A percentile compares a stretch with the other conserved stretches of the same genome.
phyloP scores from a whole-genome alignment of 306 rosid species.

The Purshia tridentata region DNA sequence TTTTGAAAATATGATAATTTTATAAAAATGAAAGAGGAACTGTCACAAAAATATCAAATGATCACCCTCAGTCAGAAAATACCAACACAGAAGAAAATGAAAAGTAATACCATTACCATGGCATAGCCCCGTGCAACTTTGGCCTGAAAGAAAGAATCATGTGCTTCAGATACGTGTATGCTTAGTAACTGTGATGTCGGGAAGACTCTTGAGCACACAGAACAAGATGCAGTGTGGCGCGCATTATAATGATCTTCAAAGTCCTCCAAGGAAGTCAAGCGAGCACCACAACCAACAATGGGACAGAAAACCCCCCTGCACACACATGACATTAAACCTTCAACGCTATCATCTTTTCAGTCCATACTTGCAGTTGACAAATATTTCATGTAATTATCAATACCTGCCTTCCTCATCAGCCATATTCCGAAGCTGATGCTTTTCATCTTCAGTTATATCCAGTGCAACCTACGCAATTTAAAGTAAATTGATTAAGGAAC shows the following conservation, averaged over 20 bases:
- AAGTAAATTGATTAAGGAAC: not conserved
- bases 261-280: slow-evolving; percentile 66
- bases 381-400: not conserved
- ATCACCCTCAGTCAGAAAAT: not conserved
- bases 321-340: not conserved
- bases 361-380: not conserved
- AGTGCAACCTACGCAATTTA: slow-evolving; percentile 60
- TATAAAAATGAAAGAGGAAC: not conserved
- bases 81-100: slow-evolving; percentile 6
- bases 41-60: not conserved
- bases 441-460: slow-evolving; percentile 76
- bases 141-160: slow-evolving; percentile 91
- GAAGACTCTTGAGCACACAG: slow-evolving; percentile 85
- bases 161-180: slow-evolving; percentile 85
- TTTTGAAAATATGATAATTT: no score
- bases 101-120: slow-evolving; percentile 74
- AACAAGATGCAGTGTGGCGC: slow-evolving; percentile 81
- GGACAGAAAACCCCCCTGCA: slow-evolving; percentile 74
- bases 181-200: slow-evolving; percentile 78
- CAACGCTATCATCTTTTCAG: not conserved
- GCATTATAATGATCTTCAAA: slow-evolving; percentile 90
- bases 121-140: slow-evolving; percentile 85
- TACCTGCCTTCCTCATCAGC: slow-evolving; percentile 67
- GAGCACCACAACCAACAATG: slow-evolving; percentile 78
- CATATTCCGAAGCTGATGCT: slow-evolving; percentile 49